Evolutionary conservation across 352 stramenopile species (phyloP).

Genomic region (Globisporangium sylvaticum): DNA sequence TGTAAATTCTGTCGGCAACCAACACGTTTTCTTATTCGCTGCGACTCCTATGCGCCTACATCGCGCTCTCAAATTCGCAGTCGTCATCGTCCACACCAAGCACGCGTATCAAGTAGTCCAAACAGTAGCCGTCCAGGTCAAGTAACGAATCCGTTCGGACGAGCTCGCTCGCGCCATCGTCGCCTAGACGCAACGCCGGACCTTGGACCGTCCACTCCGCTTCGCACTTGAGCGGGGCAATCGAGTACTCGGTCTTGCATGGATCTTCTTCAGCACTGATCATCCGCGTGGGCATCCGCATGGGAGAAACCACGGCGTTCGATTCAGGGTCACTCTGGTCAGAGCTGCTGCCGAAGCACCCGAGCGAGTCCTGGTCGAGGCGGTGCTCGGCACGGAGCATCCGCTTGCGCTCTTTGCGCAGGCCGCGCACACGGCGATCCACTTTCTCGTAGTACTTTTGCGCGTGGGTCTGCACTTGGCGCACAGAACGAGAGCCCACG

Average conservation of each 20-base stretch:
- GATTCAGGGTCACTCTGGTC: neutral
- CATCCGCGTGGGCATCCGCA: neutral
- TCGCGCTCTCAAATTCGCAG: neutral
- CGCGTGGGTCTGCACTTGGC: slow-evolving; percentile 61
- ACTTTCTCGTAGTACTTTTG: slow-evolving; percentile 78
- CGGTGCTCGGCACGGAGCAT: slow-evolving; percentile 49
- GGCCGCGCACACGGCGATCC: slow-evolving; percentile 44
- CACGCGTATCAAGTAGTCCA: neutral
- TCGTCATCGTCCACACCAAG: neutral
- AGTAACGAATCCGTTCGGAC: neutral
- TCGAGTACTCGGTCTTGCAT: neutral
- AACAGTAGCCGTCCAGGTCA: neutral
- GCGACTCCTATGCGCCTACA: neutral
- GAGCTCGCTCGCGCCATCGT: neutral
- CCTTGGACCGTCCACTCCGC: neutral
- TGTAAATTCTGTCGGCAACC: too few species aligned
- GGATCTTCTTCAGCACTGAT: neutral
- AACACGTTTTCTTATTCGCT: too few species aligned
- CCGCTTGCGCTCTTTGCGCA: slow-evolving; percentile 56
- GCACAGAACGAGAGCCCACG: slow-evolving; percentile 34
- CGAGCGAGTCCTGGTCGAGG: slow-evolving; percentile 36
- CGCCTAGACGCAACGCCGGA: neutral
- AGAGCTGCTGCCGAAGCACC: neutral
- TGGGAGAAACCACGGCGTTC: neutral
- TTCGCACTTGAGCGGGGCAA: neutral